These are phyloP conservation scores for Trichomonascaceae sp. DNA, from an alignment of 1,139 yeast species.

Conservation along the genomic window DNA sequence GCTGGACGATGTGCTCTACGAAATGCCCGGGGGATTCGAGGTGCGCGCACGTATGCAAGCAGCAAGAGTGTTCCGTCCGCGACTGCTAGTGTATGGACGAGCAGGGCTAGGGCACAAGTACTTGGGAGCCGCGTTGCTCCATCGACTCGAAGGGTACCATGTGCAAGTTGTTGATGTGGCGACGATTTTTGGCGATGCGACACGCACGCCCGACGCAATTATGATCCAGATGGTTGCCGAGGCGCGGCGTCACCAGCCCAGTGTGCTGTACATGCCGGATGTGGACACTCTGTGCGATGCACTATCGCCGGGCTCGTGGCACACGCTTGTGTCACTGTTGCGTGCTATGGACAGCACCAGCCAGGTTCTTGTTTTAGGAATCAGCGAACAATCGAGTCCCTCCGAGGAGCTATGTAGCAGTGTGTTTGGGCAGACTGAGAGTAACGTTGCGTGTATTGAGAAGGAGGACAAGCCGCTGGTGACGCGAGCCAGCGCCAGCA, in stretches of 20 bases:
- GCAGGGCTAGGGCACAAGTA: slow-evolving; percentile 87
- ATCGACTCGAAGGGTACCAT: slow-evolving; percentile 79
- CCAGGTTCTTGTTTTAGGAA: slow-evolving; percentile 61
- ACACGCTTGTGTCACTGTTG: slow-evolving; percentile 59
- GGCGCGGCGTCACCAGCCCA: slow-evolving; percentile 82
- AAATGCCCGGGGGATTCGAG: slow-evolving; percentile 36
- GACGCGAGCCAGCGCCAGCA: slow-evolving; percentile 23
- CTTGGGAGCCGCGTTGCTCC: slow-evolving; percentile 68
- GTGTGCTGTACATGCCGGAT: slow-evolving; percentile 74
- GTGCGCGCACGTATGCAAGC: slow-evolving; percentile 26
- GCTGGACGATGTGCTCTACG: slow-evolving; percentile 58
- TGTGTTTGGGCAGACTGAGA: slow-evolving; percentile 40
- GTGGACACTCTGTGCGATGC: slow-evolving; percentile 66
- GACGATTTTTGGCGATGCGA: slow-evolving; percentile 63
- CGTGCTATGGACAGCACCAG: slow-evolving; percentile 62
- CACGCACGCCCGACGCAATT: slow-evolving; percentile 73
- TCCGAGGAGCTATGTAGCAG: slow-evolving; percentile 25
- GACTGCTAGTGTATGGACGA: slow-evolving; percentile 58
- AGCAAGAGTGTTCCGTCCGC: slow-evolving; percentile 71
- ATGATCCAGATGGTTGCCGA: slow-evolving; percentile 78
- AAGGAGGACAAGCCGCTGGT: slow-evolving; percentile 31
- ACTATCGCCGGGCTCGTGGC: slow-evolving; percentile 53
- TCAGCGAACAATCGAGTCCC: slow-evolving; percentile 39
- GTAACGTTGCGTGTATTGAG: slow-evolving; percentile 14
- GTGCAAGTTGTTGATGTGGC: slow-evolving; percentile 79